Base-by-base conservation (phyloP, 768 basidiomycete genomes). In the Mycena amicta region DNA sequence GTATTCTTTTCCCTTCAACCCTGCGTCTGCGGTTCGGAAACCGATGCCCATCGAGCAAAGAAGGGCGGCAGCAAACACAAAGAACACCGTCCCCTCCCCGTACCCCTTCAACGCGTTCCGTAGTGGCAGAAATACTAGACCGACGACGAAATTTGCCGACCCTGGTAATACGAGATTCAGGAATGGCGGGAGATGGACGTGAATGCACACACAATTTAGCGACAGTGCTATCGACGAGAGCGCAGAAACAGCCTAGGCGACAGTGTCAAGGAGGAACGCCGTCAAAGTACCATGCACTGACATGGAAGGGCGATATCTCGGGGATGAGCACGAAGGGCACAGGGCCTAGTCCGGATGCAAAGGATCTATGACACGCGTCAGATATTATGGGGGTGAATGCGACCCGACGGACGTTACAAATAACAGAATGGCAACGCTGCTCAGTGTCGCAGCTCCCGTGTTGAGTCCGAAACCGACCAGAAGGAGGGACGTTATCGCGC, bases 271-370 rank as follows among this genome's bases (percentile, higher is more conserved):
- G 39, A 31, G 41, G 41, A 57, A n/a, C n/a, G n/a, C n/a, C n/a
- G n/a, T n/a, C n/a, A n/a, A n/a, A n/a, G n/a, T n/a, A n/a, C n/a
- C n/a, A n/a, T n/a, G 50, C 40, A 78, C 90, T 60, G 70, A 89
- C 93, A 66, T 89, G 82, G 50, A 82, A 72, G 1, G 93, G 93
- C 2, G 94, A 89, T 22, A 97, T 85, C 68, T 98, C 95, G 16
- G 94, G 87, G 29, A 96, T 87, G 71, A 98, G 87, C 37, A 98
- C 86, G 68, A 95, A 98, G 0, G 96, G 95, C 30, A 98, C 76
- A 2, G 96, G 95, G 1, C 96, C 96, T 18, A 98, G 80, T 2
- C 95, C 96, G 30, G 90, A 74, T 1, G 95, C 92, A 72, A 95
- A 98, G 1, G 92, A 90, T 73, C 91, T 92, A 57, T 11, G 47